These are phyloP conservation scores for Centaurea solstitialis DNA, from an alignment of 129 eudicot species.

Conservation along the genomic window DNA sequence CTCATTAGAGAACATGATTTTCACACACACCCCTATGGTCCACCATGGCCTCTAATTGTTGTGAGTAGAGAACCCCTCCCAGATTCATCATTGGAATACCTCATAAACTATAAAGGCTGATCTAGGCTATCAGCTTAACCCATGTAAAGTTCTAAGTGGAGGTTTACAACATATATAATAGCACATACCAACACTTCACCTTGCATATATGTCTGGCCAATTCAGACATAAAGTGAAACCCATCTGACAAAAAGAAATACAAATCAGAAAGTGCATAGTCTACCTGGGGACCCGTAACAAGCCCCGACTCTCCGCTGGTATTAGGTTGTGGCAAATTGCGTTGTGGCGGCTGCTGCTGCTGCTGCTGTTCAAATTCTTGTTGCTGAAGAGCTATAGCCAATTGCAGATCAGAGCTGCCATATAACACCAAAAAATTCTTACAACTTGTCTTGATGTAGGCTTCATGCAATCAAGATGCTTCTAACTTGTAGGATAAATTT, in stretches of 20 bases:
- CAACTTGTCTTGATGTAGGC: neutral
- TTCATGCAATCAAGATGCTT: neutral
- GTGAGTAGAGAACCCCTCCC: neutral
- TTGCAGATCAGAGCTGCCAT: slow-evolving; percentile 80
- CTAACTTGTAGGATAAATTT: neutral
- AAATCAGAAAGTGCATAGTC: neutral
- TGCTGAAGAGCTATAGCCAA: slow-evolving; percentile 89
- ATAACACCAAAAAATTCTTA: neutral
- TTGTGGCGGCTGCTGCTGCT: slow-evolving; percentile 32
- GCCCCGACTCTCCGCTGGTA: slow-evolving; percentile 44
- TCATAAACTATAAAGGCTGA: neutral
- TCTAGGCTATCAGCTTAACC: neutral
- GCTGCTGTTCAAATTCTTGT: slow-evolving; percentile 83
- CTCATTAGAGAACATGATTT: too few relatives aligned
- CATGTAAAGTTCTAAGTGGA: neutral
- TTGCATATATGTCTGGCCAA: neutral
- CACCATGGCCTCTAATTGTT: neutral
- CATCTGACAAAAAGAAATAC: neutral
- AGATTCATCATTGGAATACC: neutral
- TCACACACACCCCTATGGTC: neutral
- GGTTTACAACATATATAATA: neutral
- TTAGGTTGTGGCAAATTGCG: slow-evolving; percentile 45
- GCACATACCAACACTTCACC: neutral
- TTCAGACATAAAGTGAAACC: neutral
- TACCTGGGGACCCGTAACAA: slow-evolving; percentile 92